Evolutionary conservation across 164 flowering plant genomes (phyloP).

Genomic region (Vitis cinerea): DNA sequence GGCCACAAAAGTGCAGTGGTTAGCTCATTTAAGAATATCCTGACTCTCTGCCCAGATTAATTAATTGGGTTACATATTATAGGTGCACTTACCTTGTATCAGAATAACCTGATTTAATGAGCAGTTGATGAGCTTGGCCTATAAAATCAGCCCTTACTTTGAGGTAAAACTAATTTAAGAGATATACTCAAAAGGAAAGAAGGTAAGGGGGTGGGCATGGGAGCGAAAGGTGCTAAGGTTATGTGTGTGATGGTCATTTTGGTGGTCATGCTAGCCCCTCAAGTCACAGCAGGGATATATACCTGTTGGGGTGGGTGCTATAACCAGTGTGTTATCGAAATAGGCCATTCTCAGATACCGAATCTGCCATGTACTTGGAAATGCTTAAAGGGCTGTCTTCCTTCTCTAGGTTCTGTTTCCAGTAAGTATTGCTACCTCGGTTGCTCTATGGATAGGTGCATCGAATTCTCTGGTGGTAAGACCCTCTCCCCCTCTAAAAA

Average conservation of each 20-base stretch:
- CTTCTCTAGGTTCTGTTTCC: background rate
- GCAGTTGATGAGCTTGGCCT: background rate
- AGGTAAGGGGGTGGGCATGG: background rate
- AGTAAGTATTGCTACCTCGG: background rate
- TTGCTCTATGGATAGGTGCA: background rate
- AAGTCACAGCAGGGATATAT: background rate
- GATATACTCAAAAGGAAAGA: background rate
- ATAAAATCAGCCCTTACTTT: no score
- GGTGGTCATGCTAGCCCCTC: background rate
- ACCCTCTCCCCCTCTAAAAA: background rate
- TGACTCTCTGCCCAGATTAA: no score
- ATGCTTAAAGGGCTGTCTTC: background rate
- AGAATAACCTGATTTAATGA: no score
- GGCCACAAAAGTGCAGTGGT: no score
- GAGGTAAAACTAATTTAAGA: background rate
- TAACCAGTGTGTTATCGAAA: background rate
- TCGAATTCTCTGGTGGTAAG: background rate
- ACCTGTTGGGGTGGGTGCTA: constrained; percentile 6
- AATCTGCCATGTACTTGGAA: background rate
- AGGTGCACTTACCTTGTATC: no score
- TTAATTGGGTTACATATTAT: no score
- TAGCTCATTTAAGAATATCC: no score
- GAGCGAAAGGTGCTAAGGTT: background rate
- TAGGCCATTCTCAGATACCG: background rate
- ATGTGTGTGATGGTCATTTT: background rate